Conservation (phyloP, 768 basidiomycete genomes). For the Rhodotorula graminis region DNA sequence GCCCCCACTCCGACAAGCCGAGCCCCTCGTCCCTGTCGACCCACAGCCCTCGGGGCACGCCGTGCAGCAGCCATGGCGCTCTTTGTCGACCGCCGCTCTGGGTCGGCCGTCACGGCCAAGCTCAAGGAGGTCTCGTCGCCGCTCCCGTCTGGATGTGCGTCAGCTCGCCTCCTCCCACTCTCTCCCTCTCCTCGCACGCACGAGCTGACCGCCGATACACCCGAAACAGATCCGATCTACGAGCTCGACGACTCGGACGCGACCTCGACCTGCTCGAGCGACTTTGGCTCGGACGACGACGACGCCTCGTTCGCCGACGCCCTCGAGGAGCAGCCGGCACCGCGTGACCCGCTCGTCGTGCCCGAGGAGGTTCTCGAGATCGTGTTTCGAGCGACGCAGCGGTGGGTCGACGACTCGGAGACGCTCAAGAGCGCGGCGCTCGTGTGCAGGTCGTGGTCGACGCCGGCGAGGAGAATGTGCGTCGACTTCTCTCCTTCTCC, state of each 20-base stretch:
- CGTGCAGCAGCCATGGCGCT: constrained; percentile 3
- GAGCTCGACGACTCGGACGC: constrained; percentile 3
- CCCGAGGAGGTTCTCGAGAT: constrained; percentile 1
- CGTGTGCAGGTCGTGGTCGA: constrained; percentile 2
- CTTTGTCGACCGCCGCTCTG: constrained; percentile 6
- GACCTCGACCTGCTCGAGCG: background rate
- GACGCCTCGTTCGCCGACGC: background rate
- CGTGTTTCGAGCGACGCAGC: background rate
- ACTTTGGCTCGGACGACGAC: background rate
- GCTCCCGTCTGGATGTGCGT: background rate
- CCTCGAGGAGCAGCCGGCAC: background rate
- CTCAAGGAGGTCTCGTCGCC: background rate
- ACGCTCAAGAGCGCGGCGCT: constrained; percentile 1
- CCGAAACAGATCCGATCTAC: background rate
- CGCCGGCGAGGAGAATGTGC: constrained; percentile 2
- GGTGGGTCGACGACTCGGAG: background rate
- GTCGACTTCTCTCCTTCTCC: background rate
- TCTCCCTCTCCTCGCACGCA: background rate
- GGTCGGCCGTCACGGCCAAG: background rate
- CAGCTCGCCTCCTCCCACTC: no score
- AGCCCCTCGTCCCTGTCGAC: no score
- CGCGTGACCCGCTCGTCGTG: background rate
- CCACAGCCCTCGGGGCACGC: no score
- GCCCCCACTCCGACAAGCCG: no score
- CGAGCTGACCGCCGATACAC: background rate